Evolutionary conservation across 129 eudicot genomes (phyloP), one percentile per base, ranked within the genome.

Genomic region (Deinandra increscens): DNA sequence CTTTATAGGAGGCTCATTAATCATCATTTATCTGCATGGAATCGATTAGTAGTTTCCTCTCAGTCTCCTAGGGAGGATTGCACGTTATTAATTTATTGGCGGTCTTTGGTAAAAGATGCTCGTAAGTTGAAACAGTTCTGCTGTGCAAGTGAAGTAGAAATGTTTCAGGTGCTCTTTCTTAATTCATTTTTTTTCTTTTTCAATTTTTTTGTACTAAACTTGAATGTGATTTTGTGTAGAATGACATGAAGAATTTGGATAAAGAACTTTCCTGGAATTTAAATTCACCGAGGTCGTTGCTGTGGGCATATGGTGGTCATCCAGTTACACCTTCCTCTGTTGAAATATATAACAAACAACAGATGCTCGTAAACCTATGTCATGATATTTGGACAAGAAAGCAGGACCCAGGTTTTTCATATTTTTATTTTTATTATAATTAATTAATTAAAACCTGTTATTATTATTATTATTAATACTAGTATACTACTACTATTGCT

Each of bases 221-320:
- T 65, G 33, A 6, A 26, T 22, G 38, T 42, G 17, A 15, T 45
- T 9, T 64, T 68, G 31, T 76, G 72, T 78, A 88, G 97, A 34
- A 55, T 71, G 85, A 70, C 78, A 64, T 81, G 46, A 56, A 68
- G 64, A 66, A 75, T 41, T 65, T 87, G 73, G 82, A 86, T 12
- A 36, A 70, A 63, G 64, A 48, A 46, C 59, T 75, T 53, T 81
- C 84, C 6, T 76, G 82, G 81, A 70, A 85, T 71, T 72, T 87
- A 6, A 74, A 53, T 55, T 87, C 88, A 18, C 87, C 81, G 59
- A 87, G 75, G 75, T 87, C 99, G 13, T 80, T 94, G 78, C 80
- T 94, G 14, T 94, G 97, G 99, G 72, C 74, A 5, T 78, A 85
- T 77, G 99, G 99, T 33, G 99, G 99, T 73, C 99, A 94, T 77